Conservation (phyloP, 2,329 filamentous ascomycete genomes). For the Cladobotryum mycophilum region DNA sequence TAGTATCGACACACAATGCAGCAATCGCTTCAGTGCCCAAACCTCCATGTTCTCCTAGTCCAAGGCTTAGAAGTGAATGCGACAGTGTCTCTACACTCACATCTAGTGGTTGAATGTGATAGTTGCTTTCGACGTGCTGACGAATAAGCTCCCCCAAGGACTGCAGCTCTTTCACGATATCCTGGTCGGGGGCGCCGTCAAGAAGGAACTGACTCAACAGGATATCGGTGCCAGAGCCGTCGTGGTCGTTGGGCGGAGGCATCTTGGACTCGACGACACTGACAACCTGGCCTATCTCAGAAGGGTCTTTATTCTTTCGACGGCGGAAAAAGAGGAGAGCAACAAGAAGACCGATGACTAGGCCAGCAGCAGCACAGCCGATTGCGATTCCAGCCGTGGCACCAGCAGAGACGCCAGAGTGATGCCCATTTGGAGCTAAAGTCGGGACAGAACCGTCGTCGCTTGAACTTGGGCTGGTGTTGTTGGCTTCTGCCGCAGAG, state of each 20-base stretch:
- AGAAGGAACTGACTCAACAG: conserved; percentile 32
- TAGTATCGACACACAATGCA: conserved; percentile 25
- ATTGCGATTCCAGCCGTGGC: conserved; percentile 16
- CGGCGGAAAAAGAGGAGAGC: conserved; percentile 20
- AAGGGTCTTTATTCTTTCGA: conserved; percentile 10
- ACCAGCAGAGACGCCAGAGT: not conserved
- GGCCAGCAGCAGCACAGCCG: conserved; percentile 23
- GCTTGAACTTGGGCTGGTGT: not conserved
- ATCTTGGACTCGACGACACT: not conserved
- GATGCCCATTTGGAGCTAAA: not conserved
- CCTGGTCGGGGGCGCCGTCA: conserved; percentile 29
- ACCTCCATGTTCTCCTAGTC: not conserved
- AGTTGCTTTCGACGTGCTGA: conserved; percentile 35
- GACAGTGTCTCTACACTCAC: conserved; percentile 1
- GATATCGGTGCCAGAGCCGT: conserved; percentile 16
- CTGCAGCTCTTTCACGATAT: conserved; percentile 27
- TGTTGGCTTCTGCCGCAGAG: not conserved
- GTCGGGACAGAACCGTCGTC: not conserved
- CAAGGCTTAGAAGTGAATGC: conserved; percentile 8
- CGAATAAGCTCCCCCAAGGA: conserved; percentile 30
- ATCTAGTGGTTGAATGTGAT: conserved; percentile 24
- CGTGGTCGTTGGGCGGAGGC: not conserved
- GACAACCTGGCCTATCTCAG: not conserved
- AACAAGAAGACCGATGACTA: conserved; percentile 20
- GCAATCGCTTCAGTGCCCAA: conserved; percentile 15